Percentiles rank a stretch among this genome's conserved stretches.
phyloP scores from a whole-genome alignment of 108 stramenopile species.

The Cylindrotheca closterium region DNA sequence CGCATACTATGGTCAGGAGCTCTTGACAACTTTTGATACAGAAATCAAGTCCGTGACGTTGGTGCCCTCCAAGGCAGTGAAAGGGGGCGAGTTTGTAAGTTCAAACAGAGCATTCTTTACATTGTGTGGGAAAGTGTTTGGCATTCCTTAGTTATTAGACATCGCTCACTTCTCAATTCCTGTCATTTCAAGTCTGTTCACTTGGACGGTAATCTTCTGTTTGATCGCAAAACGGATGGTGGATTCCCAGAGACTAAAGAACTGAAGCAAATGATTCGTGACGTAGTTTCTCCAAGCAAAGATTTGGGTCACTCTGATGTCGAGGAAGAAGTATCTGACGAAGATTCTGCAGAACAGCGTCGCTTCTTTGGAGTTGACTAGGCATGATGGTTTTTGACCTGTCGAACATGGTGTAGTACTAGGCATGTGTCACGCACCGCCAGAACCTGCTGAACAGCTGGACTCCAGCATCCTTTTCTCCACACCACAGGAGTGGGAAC shows the following conservation, averaged over 20 bases:
- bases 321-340: neutral
- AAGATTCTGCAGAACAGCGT: conserved; percentile 10
- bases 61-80: conserved; percentile 37
- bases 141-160: neutral
- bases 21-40: conserved; percentile 27
- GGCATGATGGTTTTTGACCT: neutral
- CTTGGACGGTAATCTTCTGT: conserved; percentile 15
- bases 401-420: too few relatives aligned
- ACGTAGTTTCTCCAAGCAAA: conserved; percentile 56
- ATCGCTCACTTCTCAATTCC: neutral
- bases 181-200: conserved; percentile 5
- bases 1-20: conserved; percentile 46
- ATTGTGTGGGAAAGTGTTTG: neutral
- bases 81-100: conserved; percentile 39
- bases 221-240: conserved; percentile 29
- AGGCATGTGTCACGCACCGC: too few relatives aligned
- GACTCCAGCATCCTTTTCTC: too few relatives aligned
- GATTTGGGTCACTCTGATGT: conserved; percentile 78
- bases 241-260: conserved; percentile 83
- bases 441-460: too few relatives aligned
- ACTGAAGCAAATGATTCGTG: conserved; percentile 76
- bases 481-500: too few relatives aligned
- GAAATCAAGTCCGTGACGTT: conserved; percentile 47
- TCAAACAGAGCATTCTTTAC: neutral
- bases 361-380: conserved; percentile 14